A percentile compares a stretch with the other conserved stretches of the same genome.
These are phyloP conservation scores for Candida taoyuanica DNA, from an alignment of 805 yeast genomes.

Conservation along the genomic window DNA sequence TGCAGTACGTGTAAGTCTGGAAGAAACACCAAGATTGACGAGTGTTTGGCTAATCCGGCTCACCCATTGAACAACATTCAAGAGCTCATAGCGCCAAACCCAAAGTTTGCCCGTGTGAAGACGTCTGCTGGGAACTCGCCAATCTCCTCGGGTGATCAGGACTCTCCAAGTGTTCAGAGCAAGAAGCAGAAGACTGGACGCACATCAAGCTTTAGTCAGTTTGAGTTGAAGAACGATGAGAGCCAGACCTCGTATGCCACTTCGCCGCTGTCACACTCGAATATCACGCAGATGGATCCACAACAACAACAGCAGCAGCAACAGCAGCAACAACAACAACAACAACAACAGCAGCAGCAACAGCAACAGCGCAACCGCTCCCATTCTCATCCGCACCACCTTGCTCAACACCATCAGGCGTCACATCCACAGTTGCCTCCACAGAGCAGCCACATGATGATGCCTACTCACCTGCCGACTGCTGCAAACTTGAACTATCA, in stretches of 20 bases:
- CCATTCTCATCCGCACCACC: too few relatives aligned
- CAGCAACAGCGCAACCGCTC: not conserved
- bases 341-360: constrained; percentile 3
- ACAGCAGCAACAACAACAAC: constrained; percentile 3
- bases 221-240: constrained; percentile 10
- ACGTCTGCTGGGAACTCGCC: constrained; percentile 9
- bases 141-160: constrained; percentile 5
- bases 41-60: constrained; percentile 26
- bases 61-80: constrained; percentile 21
- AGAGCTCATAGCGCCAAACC: constrained; percentile 22
- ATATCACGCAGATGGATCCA: not conserved
- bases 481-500: not conserved
- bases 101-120: constrained; percentile 21
- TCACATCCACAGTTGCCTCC: not conserved
- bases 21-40: constrained; percentile 21
- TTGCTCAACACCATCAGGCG: too few relatives aligned
- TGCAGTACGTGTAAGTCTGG: constrained; percentile 27
- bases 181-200: constrained; percentile 7
- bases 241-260: not conserved
- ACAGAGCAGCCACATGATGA: not conserved
- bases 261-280: constrained; percentile 7
- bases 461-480: constrained; percentile 6
- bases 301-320: constrained; percentile 4
- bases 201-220: constrained; percentile 9
- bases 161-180: not conserved